A percentile compares a stretch with the other conserved stretches of the same genome.
Conservation (phyloP, 352 stramenopile species). For the Halophytophthora batemanensis region DNA sequence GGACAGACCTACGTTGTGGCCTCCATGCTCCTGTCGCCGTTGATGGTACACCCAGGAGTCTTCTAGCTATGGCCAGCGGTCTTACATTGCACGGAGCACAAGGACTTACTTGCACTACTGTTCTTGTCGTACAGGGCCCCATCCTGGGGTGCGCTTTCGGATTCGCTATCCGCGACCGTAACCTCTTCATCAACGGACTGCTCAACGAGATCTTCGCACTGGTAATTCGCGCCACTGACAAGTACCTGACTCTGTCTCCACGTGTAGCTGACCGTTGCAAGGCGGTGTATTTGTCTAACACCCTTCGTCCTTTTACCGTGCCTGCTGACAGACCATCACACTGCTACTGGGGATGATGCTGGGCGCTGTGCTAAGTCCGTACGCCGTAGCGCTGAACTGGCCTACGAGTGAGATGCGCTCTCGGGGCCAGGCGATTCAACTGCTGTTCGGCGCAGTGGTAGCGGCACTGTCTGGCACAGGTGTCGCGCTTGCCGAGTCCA, state of each 20-base stretch:
- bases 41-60: slow-evolving; percentile 56
- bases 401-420: slow-evolving; percentile 81
- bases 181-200: slow-evolving; percentile 81
- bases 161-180: slow-evolving; percentile 74
- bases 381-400: slow-evolving; percentile 75
- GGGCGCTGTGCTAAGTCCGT: slow-evolving; percentile 72
- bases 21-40: slow-evolving; percentile 83
- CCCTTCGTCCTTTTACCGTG: not conserved
- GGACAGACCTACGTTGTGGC: slow-evolving; percentile 78
- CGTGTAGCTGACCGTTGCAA: not conserved
- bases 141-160: slow-evolving; percentile 84
- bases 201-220: slow-evolving; percentile 80
- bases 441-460: slow-evolving; percentile 80
- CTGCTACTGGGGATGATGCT: slow-evolving; percentile 81
- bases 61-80: not conserved
- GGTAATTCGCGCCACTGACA: slow-evolving; percentile 22
- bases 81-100: slow-evolving; percentile 1
- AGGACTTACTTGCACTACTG: not conserved
- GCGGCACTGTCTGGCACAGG: slow-evolving; percentile 72
- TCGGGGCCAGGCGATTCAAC: slow-evolving; percentile 69
- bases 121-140: slow-evolving; percentile 40
- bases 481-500: slow-evolving; percentile 80
- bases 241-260: not conserved
- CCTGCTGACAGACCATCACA: slow-evolving; percentile 51
- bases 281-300: not conserved